A percentile compares a stretch with the other conserved stretches of the same genome.
Conservation (phyloP, 169 alveolate species). For the Eimeria acervulina region DNA sequence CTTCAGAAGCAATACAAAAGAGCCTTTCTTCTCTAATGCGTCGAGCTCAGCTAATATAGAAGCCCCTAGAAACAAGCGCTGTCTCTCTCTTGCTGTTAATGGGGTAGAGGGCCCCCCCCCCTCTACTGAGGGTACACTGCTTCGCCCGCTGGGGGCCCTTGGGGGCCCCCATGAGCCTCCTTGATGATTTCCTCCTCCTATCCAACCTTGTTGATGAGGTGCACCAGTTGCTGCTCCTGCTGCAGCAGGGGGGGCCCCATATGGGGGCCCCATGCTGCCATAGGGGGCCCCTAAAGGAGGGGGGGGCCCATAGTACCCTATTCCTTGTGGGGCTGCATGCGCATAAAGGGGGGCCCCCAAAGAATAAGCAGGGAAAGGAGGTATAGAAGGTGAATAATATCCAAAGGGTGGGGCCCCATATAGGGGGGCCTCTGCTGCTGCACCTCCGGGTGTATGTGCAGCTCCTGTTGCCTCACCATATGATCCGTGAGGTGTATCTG, state of each 20-base stretch:
- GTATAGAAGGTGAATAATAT: neutral
- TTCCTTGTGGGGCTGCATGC: neutral
- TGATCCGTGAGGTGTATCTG: no score
- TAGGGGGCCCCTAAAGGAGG: no score
- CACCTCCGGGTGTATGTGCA: neutral
- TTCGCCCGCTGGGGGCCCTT: neutral
- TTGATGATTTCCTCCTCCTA: neutral
- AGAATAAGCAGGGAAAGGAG: slow-evolving; percentile 19
- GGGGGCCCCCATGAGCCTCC: slow-evolving; percentile 44
- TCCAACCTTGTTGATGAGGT: neutral
- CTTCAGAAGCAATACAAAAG: neutral
- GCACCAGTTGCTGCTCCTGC: neutral
- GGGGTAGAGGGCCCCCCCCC: neutral
- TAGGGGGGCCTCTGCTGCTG: neutral
- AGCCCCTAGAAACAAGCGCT: neutral
- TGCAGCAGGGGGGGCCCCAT: no score
- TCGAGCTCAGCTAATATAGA: neutral
- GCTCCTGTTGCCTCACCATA: no score
- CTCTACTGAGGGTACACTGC: neutral
- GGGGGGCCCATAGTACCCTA: no score
- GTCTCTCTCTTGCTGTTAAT: slow-evolving; percentile 3
- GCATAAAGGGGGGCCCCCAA: slow-evolving; percentile 6
- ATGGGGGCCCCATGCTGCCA: no score
- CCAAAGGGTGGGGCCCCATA: neutral
- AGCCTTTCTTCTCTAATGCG: neutral